Conservation (phyloP, 2,329 filamentous ascomycete genomes). For the Huntiella abstrusa region DNA sequence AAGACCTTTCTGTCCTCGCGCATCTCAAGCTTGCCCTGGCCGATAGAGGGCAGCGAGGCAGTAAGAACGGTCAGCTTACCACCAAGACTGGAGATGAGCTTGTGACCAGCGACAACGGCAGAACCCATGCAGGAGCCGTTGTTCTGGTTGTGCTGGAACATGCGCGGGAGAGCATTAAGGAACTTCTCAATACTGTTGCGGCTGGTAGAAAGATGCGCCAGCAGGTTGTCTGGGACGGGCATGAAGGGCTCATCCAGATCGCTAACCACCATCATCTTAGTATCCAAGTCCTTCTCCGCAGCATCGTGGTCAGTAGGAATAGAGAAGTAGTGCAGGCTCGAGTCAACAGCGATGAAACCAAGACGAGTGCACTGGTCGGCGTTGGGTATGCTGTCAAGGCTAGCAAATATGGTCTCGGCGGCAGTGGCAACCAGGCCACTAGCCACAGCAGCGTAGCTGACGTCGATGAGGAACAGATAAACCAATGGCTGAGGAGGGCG, state of each 20-base stretch:
- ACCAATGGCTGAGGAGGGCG: slow-evolving; percentile 87
- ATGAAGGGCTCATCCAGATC: slow-evolving; percentile 94
- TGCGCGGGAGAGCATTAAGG: slow-evolving; percentile 74
- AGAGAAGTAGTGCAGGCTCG: slow-evolving; percentile 87
- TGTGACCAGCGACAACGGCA: slow-evolving; percentile 80
- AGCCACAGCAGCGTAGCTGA: slow-evolving; percentile 77
- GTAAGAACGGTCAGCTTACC: slow-evolving; percentile 89
- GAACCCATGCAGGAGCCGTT: slow-evolving; percentile 87
- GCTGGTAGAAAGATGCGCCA: slow-evolving; percentile 78
- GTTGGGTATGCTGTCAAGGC: slow-evolving; percentile 93
- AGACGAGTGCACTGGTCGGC: slow-evolving; percentile 80
- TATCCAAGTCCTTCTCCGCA: slow-evolving; percentile 63
- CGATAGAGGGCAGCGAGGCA: slow-evolving; percentile 75
- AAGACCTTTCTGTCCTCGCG: slow-evolving; percentile 91
- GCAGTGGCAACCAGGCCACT: slow-evolving; percentile 82
- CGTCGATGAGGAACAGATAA: slow-evolving; percentile 88
- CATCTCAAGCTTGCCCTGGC: slow-evolving; percentile 77
- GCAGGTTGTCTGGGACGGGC: slow-evolving; percentile 75
- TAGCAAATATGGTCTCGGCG: slow-evolving; percentile 85
- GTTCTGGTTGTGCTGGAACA: slow-evolving; percentile 92
- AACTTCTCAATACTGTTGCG: slow-evolving; percentile 83
- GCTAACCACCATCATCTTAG: slow-evolving; percentile 82
- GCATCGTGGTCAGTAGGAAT: slow-evolving; percentile 52
- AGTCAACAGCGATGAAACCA: slow-evolving; percentile 90
- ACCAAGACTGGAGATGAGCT: slow-evolving; percentile 82